phyloP scores from a whole-genome alignment of 106 monocot species.

The Apostasia ramifera region DNA sequence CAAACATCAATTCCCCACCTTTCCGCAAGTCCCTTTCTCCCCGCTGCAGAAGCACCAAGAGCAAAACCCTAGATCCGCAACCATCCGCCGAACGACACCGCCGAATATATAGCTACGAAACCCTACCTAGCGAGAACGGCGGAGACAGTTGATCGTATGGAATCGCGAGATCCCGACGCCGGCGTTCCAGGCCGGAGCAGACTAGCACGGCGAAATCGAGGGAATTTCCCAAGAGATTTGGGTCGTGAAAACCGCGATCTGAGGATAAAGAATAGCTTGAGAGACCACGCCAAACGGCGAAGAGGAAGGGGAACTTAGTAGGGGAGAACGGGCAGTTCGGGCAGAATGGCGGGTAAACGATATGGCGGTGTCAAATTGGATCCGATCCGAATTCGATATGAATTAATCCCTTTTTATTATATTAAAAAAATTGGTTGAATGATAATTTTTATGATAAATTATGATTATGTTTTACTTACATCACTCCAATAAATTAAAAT shows the following conservation, averaged over 20 bases:
- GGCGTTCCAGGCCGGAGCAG: neutral
- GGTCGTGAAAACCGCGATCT: slow-evolving; percentile 11
- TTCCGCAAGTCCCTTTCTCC: neutral
- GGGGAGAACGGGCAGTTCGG: neutral
- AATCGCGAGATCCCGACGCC: neutral
- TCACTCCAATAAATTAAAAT: too few relatives aligned
- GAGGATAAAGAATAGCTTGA: slow-evolving; percentile 12
- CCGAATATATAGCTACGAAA: slow-evolving; percentile 4
- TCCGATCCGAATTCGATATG: too few relatives aligned
- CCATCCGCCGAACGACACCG: neutral
- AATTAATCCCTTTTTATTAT: too few relatives aligned
- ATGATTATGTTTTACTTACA: too few relatives aligned
- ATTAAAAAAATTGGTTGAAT: too few relatives aligned
- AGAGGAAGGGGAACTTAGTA: slow-evolving; percentile 1
- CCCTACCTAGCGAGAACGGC: slow-evolving; percentile 2
- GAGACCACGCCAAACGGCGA: neutral
- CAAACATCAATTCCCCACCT: slow-evolving; percentile 20
- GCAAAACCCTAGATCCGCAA: slow-evolving; percentile 19
- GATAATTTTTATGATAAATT: too few relatives aligned
- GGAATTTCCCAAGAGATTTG: slow-evolving; percentile 16
- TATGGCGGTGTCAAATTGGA: too few relatives aligned
- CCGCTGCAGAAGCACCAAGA: slow-evolving; percentile 1
- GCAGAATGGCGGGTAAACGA: neutral
- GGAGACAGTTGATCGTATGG: neutral
- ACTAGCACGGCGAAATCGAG: slow-evolving; percentile 9